Conservation (phyloP, 345 rosid species). For the Heritiera littoralis region DNA sequence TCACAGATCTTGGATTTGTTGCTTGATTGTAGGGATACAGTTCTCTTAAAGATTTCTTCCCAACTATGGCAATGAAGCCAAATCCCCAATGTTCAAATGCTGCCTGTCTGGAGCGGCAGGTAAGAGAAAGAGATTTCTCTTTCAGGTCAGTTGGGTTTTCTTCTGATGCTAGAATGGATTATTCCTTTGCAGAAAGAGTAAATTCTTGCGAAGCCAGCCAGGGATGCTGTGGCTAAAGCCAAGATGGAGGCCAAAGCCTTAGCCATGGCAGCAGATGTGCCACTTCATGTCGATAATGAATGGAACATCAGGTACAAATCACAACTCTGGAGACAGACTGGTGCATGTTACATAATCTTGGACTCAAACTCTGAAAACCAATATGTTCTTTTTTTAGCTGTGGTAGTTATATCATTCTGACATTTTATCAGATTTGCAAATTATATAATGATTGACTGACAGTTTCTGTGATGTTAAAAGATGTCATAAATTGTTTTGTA, state of each 20-base stretch:
- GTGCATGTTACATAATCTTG: not conserved
- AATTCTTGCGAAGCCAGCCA: constrained; percentile 68
- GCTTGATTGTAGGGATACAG: constrained; percentile 72
- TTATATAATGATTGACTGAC: not conserved
- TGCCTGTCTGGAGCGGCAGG: constrained; percentile 94
- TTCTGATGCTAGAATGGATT: constrained; percentile 10
- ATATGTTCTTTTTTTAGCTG: not conserved
- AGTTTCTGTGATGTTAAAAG: not conserved
- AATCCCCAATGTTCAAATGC: constrained; percentile 91
- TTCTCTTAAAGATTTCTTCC: constrained; percentile 93
- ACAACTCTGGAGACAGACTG: not conserved
- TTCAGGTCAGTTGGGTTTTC: constrained; percentile 16
- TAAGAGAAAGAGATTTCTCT: constrained; percentile 30
- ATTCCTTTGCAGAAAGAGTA: constrained; percentile 66
- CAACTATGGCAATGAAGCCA: constrained; percentile 95
- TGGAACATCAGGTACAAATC: constrained; percentile 83
- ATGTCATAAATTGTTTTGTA: not conserved
- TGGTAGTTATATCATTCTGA: not conserved
- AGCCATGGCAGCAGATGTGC: constrained; percentile 39
- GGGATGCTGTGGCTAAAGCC: constrained; percentile 93
- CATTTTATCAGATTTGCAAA: constrained; percentile 7
- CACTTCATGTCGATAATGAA: constrained; percentile 84
- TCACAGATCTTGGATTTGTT: constrained; percentile 19
- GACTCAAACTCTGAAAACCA: constrained; percentile 3
- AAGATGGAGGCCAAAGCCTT: constrained; percentile 72